Base-by-base conservation (phyloP, 2,329 filamentous ascomycete genomes). In the Zalaria obscura region DNA sequence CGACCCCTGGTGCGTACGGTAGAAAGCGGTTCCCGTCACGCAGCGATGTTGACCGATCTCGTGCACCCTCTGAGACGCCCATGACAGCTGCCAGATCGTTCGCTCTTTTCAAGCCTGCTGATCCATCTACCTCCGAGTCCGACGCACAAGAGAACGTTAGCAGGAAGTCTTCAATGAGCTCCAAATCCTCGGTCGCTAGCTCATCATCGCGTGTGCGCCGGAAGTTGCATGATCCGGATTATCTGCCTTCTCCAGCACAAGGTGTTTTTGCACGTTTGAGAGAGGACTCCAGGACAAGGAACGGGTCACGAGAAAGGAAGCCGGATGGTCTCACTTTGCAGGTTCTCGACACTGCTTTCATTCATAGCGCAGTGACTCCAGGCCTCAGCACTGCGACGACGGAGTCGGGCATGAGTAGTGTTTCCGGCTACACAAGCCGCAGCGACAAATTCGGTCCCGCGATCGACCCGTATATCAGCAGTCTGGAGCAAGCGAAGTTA, bases 281-380 rank as follows among this genome's bases (percentile, higher is more conserved):
- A 61, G 73, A 79, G 41, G 66, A 76, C 36, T 69, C 70, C 5
- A 66, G 73, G 18, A 73, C 70, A 27, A 73, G 80, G 27, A 83
- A 82, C 47, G 78, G 80, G 8, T 86, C 86, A 5, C 76, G 82
- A 10, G 82, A 82, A 51, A 76, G 85, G 25, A 93, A 89, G 47
- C 85, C 85, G 2, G 73, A 78, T 40, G 83, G 82, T 11, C 66
- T 95, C 26, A 61, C 59, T 43, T 59, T 67, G 9, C 56, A 61
- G 39, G 60, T 64, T 48, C 54, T 66, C 68, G 50, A 76, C 9
- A 60, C 56, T 4, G 51, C 62, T 11, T 59, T 64, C 4, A 55
- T 58, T 29, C 47, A 47, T 28, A 49, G 49, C 8, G 41, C 48
- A 29, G 36, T 47, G n/a, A 50, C 54, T 27, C 44, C 53, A 6